Evolutionary conservation across 805 yeast genomes (phyloP), one percentile per base, ranked within the genome.

Genomic region (Nakazawaea holstii): DNA sequence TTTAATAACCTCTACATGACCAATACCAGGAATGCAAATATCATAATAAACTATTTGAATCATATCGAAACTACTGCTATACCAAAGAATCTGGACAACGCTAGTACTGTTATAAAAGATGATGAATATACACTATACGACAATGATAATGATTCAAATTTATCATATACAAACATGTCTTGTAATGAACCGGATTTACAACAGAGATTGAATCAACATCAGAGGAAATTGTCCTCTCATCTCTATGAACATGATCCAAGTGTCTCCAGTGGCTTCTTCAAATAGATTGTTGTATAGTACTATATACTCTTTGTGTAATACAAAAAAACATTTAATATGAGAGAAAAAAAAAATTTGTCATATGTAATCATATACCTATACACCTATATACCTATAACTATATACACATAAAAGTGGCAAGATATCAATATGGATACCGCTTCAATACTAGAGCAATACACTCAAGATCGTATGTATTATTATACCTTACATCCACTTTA

Each of bases 381-480:
- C 9, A 30, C 6, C 11, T 11, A 30, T 30, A n/a, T 14, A 35
- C 24, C 13, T 10, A 24, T 13, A 3, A 2, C 10, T 6, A 27
- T 9, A 15, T 9, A 38, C 8, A 38, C n/a, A 13, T 20, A 37
- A 26, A 35, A 6, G n/a, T n/a, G n/a, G n/a, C n/a, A n/a, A n/a
- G 33, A 15, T 8, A 15, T 11, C 43, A 56, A 43, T 11, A 88
- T 88, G 96, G 98, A 91, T 66, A 91, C 97, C 3, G 90, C 96
- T n/a, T 78, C 94, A 1, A 76, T 82, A 7, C 63, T 85, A 35
- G 92, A 85, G 53, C 87, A 84, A 55, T 82, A 84, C 49, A 77
- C 84, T 4, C 69, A 67, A 46, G 69, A 66, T 47, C 48, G 51
- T 48, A 37, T 27, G 49, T 43, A 14, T 40, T 24, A 73, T 20